Percentiles rank a stretch among this genome's conserved stretches.
Conservation (phyloP, 169 alveolate species). For the Plasmodium gaboni region DNA sequence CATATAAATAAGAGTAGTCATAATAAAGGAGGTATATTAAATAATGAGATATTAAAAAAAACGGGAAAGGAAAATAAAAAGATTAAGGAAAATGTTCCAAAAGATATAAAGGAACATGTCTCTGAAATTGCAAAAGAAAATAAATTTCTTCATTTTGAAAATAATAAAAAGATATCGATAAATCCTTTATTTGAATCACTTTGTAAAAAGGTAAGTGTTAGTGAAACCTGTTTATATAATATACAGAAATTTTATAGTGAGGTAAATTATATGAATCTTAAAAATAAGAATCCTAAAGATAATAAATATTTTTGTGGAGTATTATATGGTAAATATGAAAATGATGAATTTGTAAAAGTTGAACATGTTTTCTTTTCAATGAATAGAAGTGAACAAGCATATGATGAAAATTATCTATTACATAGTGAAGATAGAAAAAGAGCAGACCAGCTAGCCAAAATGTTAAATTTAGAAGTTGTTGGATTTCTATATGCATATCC, state of each 20-base stretch:
- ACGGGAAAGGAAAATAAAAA: background rate
- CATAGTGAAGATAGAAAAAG: slow-evolving; percentile 68
- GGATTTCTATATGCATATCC: slow-evolving; percentile 73
- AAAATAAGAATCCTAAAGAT: slow-evolving; percentile 1
- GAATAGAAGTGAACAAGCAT: slow-evolving; percentile 12
- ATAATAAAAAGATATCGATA: slow-evolving; percentile 45
- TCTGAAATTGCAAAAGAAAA: slow-evolving; percentile 30
- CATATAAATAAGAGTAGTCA: too few relatives aligned
- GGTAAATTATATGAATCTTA: slow-evolving; percentile 17
- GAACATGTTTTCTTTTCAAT: slow-evolving; percentile 67
- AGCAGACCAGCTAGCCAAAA: slow-evolving; percentile 52
- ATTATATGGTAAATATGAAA: slow-evolving; percentile 59
- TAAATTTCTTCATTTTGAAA: slow-evolving; percentile 50
- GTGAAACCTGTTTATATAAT: slow-evolving; percentile 73
- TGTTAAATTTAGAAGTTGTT: slow-evolving; percentile 54
- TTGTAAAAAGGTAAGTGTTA: slow-evolving; percentile 68
- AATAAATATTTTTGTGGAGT: slow-evolving; percentile 55
- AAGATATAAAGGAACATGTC: slow-evolving; percentile 2
- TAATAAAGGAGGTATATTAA: too few relatives aligned
- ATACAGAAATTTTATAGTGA: slow-evolving; percentile 58
- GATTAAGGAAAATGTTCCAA: background rate
- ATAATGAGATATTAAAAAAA: too few relatives aligned
- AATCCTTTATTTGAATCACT: slow-evolving; percentile 50
- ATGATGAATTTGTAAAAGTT: slow-evolving; percentile 31
- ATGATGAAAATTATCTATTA: slow-evolving; percentile 46